Conservation (phyloP, 2,329 filamentous ascomycete species). For the Oidium heveae region DNA sequence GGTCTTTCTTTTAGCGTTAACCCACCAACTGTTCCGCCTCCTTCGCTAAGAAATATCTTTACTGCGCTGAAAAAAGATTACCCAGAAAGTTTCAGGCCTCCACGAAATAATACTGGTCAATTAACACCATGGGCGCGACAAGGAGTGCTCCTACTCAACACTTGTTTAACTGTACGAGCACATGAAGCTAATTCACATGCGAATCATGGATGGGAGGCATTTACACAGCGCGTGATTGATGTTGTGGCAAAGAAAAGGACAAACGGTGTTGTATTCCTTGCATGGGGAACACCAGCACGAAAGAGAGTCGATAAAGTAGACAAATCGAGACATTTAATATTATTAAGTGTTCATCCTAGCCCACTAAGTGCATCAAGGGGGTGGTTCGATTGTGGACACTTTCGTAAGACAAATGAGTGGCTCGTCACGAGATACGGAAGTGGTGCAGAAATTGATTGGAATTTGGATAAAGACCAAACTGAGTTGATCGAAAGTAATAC, state of each 20-base stretch:
- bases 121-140: constrained; percentile 85
- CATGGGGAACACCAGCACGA: constrained; percentile 72
- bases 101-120: constrained; percentile 54
- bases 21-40: constrained; percentile 66
- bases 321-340: constrained; percentile 47
- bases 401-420: constrained; percentile 67
- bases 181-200: constrained; percentile 71
- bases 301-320: constrained; percentile 56
- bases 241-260: constrained; percentile 53
- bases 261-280: constrained; percentile 75
- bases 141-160: constrained; percentile 82
- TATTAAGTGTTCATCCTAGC: constrained; percentile 76
- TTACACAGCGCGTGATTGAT: constrained; percentile 83
- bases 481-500: background rate
- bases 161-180: constrained; percentile 76
- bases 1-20: constrained; percentile 89
- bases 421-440: constrained; percentile 50
- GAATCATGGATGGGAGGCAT: constrained; percentile 71
- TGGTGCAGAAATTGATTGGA: constrained; percentile 72
- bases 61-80: constrained; percentile 72
- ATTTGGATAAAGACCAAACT: constrained; percentile 17
- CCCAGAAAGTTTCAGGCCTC: constrained; percentile 41
- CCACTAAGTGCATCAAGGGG: constrained; percentile 66
- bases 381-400: constrained; percentile 67
- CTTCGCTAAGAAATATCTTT: constrained; percentile 86